A percentile compares a stretch with the other conserved stretches of the same genome.
Evolutionary conservation across 192 early-diverging fungal species (phyloP).

Genomic region (Thamnidium elegans): DNA sequence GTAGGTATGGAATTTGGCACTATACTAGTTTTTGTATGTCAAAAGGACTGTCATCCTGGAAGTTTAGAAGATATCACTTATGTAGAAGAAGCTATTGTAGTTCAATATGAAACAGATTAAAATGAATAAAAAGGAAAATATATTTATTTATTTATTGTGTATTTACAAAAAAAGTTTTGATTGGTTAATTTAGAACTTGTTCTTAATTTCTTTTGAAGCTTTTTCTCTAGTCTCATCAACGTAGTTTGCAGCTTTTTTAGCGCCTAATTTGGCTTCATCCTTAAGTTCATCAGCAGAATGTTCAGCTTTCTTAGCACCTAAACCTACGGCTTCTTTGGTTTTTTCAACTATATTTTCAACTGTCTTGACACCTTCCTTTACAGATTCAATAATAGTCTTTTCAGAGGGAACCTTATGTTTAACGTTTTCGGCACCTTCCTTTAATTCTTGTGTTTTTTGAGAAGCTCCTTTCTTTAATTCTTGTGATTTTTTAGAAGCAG

Average conservation of each 20-base stretch:
- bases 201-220: background rate
- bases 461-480: slow-evolving; percentile 17
- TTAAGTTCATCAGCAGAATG: slow-evolving; percentile 3
- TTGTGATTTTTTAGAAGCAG: slow-evolving; percentile 8
- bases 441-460: background rate
- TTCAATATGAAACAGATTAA: slow-evolving; percentile 51
- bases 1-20: slow-evolving; percentile 91
- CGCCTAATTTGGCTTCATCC: slow-evolving; percentile 1
- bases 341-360: slow-evolving; percentile 17
- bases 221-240: slow-evolving; percentile 6
- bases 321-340: slow-evolving; percentile 21
- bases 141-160: no score
- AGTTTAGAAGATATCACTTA: slow-evolving; percentile 40
- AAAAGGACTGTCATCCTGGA: slow-evolving; percentile 66
- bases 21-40: slow-evolving; percentile 75
- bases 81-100: slow-evolving; percentile 61
- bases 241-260: background rate
- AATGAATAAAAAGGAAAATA: background rate
- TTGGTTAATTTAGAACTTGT: no score
- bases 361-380: slow-evolving; percentile 19
- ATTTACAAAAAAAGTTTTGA: no score
- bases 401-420: background rate
- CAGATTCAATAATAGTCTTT: slow-evolving; percentile 17
- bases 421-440: background rate
- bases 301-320: slow-evolving; percentile 21